Evolutionary conservation across 768 basidiomycete genomes (phyloP).

Genomic region (Psilocybe cubensis): DNA sequence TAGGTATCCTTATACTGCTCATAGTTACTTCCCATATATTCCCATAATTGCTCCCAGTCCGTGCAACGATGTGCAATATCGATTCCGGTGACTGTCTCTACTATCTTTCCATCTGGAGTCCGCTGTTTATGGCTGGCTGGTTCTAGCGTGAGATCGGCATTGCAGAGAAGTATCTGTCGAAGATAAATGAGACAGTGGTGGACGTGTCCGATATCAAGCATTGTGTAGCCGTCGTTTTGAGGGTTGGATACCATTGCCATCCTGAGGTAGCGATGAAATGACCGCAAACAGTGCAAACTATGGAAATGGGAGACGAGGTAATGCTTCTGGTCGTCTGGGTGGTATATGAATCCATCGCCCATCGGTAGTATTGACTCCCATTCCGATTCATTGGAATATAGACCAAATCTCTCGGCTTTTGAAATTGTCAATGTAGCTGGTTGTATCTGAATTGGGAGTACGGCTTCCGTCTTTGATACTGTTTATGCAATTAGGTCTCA

Average conservation of each 20-base stretch:
- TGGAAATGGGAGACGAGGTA: constrained; percentile 5
- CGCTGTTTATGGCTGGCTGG: constrained; percentile 26
- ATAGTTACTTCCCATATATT: constrained; percentile 26
- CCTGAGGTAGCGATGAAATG: constrained; percentile 5
- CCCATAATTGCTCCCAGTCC: constrained; percentile 30
- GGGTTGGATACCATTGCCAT: neutral
- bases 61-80: constrained; percentile 25
- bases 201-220: neutral
- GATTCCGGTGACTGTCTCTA: too few species aligned
- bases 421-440: too few species aligned
- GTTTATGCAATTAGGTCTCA: too few species aligned
- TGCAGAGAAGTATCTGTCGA: constrained; percentile 26
- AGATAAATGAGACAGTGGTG: constrained; percentile 28
- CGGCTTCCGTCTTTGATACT: neutral
- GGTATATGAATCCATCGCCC: constrained; percentile 2
- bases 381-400: neutral
- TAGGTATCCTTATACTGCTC: constrained; percentile 7
- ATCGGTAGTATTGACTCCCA: constrained; percentile 3
- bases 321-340: neutral
- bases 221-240: neutral
- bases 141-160: constrained; percentile 24
- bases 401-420: constrained; percentile 1
- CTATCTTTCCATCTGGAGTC: neutral
- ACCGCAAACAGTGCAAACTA: constrained; percentile 2
- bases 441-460: too few species aligned